Evolutionary conservation across 2,329 filamentous ascomycete genomes (phyloP), one percentile per base, ranked within the genome.

Genomic region (Myriosclerotinia scirpicola): DNA sequence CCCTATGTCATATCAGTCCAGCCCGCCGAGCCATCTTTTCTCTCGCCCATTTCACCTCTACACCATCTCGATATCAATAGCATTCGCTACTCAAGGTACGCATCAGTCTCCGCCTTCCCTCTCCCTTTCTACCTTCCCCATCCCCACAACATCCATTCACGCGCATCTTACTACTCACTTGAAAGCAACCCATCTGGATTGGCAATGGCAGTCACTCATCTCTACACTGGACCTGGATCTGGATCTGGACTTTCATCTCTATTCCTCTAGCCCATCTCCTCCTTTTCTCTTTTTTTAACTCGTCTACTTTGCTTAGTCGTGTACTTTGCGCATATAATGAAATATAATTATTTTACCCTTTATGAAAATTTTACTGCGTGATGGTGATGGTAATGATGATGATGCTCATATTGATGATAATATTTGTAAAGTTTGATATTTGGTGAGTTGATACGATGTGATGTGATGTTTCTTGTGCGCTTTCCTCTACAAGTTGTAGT

Each of bases 121-220:
- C 52, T 26, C 53, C 38, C 59, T 58, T 34, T 44, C 38, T 42
- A 58, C 64, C 34, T 12, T 46, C 15, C 50, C 50, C 26, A 34
- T 34, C 22, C 26, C 50, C 22, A 11, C n/a, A n/a, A 34, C 3
- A 7, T 8, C 17, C 54, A 0, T 5, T 66, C 48, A 52, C 9
- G 20, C 54, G 44, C 17, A 52, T 72, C 71, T 75, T 54, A 74
- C 73, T 74, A 75, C 73, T 75, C 66, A 75, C 67, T 44, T 67
- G 53, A 74, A 74, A 75, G 73, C 73, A 71, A 54, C 14, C 17
- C 20, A 38, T 40, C 38, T 64, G 53, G 52, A 58, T 58, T 22
- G 3, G 38, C 22, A 42, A 26, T 38, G 36, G 17, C 34, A 17
- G 44, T 8, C 22, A 30, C 12, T 22, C 3, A 42, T 22, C 22